A percentile compares a stretch with the other conserved stretches of the same genome.
phyloP scores from a whole-genome alignment of 2,329 filamentous ascomycete genomes.

The Alternaria longipes region DNA sequence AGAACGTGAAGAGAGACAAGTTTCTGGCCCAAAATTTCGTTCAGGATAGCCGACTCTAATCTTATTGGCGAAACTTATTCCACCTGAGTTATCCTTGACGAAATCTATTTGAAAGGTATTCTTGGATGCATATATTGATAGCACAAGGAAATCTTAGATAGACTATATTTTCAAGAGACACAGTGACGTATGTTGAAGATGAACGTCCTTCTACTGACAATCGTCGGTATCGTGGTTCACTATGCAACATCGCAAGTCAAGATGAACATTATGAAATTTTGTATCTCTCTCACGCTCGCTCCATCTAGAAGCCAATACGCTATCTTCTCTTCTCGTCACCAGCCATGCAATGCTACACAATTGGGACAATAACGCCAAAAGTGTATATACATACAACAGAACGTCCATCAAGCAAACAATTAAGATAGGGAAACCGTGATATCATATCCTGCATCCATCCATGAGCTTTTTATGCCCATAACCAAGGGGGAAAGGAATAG shows the following conservation, averaged over 20 bases:
- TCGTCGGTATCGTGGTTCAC: no score
- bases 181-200: no score
- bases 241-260: neutral
- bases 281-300: neutral
- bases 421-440: neutral
- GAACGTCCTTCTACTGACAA: no score
- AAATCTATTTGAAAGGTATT: no score
- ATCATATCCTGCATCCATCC: neutral
- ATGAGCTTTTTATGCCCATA: neutral
- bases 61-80: no score
- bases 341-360: neutral
- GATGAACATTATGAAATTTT: neutral
- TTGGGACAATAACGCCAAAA: neutral
- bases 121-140: no score
- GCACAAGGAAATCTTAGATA: neutral
- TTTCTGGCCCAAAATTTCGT: neutral
- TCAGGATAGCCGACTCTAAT: no score
- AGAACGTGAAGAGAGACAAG: neutral
- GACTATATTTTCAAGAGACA: neutral
- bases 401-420: neutral
- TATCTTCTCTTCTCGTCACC: neutral
- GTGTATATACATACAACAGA: neutral
- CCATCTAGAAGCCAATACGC: neutral
- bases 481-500: neutral
- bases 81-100: no score